These are phyloP conservation scores for Mycena capillaripes DNA, from an alignment of 768 basidiomycete genomes.

Conservation along the genomic window DNA sequence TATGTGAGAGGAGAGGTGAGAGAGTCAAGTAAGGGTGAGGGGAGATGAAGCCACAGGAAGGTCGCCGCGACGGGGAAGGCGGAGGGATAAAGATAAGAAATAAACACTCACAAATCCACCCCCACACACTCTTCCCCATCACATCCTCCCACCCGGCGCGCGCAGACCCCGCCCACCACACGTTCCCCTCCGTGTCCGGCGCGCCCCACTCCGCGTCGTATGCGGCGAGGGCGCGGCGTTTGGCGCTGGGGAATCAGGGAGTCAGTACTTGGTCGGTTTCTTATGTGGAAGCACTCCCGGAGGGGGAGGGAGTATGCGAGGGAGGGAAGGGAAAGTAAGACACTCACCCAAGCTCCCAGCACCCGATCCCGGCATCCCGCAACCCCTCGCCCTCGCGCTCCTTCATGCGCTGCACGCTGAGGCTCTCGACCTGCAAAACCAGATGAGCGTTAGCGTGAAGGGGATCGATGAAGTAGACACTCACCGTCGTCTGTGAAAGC, in stretches of 20 bases:
- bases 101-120: conserved; percentile 87
- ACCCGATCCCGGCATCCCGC: conserved; percentile 59
- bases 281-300: no score
- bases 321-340: neutral
- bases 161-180: conserved; percentile 86
- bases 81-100: conserved; percentile 28
- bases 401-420: conserved; percentile 68
- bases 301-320: neutral
- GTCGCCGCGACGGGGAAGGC: no score
- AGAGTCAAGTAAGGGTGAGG: neutral
- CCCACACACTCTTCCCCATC: conserved; percentile 78
- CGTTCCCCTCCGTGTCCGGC: conserved; percentile 80
- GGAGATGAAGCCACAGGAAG: no score
- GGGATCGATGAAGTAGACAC: neutral
- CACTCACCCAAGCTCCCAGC: conserved; percentile 69
- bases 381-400: conserved; percentile 73
- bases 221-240: conserved; percentile 54
- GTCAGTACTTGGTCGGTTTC: neutral
- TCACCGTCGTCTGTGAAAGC: conserved; percentile 79
- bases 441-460: no score
- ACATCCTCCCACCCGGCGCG: conserved; percentile 81
- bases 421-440: conserved; percentile 61
- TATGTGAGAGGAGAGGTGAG: conserved; percentile 51
- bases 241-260: conserved; percentile 58
- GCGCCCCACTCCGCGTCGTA: conserved; percentile 91